Evolutionary conservation across 345 rosid species (phyloP).

Genomic region (Streptanthus diversifolius): DNA sequence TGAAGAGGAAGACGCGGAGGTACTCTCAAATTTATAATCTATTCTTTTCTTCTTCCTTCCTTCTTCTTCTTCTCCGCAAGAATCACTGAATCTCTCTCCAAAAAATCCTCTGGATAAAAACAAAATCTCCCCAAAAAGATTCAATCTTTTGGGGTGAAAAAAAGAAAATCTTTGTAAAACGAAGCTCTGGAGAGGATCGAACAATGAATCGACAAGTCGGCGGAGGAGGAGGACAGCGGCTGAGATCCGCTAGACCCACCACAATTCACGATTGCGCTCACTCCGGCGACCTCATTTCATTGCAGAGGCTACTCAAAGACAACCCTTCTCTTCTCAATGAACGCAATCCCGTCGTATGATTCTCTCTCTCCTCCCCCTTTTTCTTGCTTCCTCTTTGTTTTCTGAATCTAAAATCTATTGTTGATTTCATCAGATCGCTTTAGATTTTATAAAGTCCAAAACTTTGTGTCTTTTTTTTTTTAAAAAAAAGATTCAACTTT

Average conservation of each 20-base stretch:
- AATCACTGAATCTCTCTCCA: slow-evolving; percentile 11
- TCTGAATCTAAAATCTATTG: no score
- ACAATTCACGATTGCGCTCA: slow-evolving; percentile 87
- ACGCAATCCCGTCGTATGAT: slow-evolving; percentile 80
- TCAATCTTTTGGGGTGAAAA: not conserved
- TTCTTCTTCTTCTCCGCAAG: not conserved
- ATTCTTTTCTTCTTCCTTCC: not conserved
- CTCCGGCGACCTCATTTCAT: slow-evolving; percentile 65
- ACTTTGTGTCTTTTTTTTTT: no score
- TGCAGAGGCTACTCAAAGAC: slow-evolving; percentile 66
- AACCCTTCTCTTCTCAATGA: slow-evolving; percentile 80
- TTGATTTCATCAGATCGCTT: no score
- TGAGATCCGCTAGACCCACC: slow-evolving; percentile 66
- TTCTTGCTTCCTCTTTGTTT: not conserved
- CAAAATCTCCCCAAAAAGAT: not conserved
- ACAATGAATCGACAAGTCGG: slow-evolving; percentile 46
- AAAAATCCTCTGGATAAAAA: slow-evolving; percentile 5
- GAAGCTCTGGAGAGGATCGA: not conserved
- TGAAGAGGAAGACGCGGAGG: slow-evolving; percentile 47
- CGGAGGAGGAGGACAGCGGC: slow-evolving; percentile 48
- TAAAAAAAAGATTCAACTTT: no score
- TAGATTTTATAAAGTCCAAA: no score
- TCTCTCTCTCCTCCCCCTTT: no score
- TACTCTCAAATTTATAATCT: slow-evolving; percentile 7
- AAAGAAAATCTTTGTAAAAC: not conserved